Base-by-base conservation (phyloP, 2,329 filamentous ascomycete species). In the Pseudocercospora fijiensis region DNA sequence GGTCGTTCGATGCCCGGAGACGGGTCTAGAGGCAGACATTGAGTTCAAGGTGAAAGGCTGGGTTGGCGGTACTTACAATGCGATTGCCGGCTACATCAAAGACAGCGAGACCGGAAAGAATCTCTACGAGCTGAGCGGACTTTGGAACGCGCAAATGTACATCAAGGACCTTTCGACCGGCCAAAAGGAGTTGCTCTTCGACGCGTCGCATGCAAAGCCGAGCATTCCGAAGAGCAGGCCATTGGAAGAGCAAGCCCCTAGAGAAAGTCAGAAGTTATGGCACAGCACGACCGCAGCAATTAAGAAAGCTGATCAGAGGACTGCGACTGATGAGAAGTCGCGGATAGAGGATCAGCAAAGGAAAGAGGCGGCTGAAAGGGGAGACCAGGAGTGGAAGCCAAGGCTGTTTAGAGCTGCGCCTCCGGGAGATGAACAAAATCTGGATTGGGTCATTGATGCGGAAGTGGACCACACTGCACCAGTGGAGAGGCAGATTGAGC, bases 41-140 rank as follows among this genome's bases (percentile, higher is more conserved):
- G 95, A 99, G 70, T 99, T 99, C 85, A 98, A 98, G 81, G 96
- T 92, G 58, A 98, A 98, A 79, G 95, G 95, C 4, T 99, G 96
- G 85, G 94, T 99, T 68, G 89, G 92, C 58, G 95, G 95, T 7
- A 95, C 91, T 1, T 99, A 99, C 79, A 97, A 99, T 74, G 92
- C 92, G 41, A 96, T 99, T 72, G 92, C 92, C 8, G 95, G 95
- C 8, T 88, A 84, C 45, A 96, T 99, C 79, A 96, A 90, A 78
- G 91, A 93, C 70, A 91, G 93, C 68, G 88, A 88, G 74, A 93
- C 91, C 0, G 92, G 91, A 33, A 93, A 97, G 76, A 80, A 89
- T 6, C 82, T 97, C n/a, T 98, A 88, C 74, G 95, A 99, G 77
- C 82, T 99, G 6, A 96, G 91, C 1, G 95, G 95, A 1, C 81